phyloP scores from a whole-genome alignment of 768 basidiomycete species.

The Baorangia bicolor region DNA sequence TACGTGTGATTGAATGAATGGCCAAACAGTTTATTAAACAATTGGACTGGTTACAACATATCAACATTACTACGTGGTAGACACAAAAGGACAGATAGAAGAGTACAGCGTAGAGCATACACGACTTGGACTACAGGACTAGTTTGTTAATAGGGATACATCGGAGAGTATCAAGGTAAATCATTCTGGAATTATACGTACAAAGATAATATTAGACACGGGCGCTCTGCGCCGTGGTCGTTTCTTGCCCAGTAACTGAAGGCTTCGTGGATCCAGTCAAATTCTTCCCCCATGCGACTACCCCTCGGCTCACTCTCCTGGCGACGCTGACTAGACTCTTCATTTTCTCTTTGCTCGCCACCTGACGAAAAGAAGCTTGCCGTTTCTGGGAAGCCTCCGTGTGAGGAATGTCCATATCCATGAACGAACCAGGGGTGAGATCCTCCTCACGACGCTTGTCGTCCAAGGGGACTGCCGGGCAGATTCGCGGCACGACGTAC shows the following conservation, averaged over 20 bases:
- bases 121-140: constrained; percentile 9
- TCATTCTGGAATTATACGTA: constrained; percentile 3
- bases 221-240: not conserved
- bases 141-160: constrained; percentile 28
- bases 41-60: constrained; percentile 2
- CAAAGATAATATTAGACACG: constrained; percentile 12
- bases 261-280: constrained; percentile 19
- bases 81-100: constrained; percentile 4
- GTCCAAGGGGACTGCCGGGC: not conserved
- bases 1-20: not conserved
- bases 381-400: constrained; percentile 6
- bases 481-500: not conserved
- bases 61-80: constrained; percentile 9
- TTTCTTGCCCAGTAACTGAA: not conserved
- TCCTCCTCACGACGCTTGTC: not conserved
- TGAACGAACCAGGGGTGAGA: constrained; percentile 25
- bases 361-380: constrained; percentile 12
- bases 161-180: not conserved
- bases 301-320: constrained; percentile 26
- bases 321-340: constrained; percentile 23
- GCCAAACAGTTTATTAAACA: no score
- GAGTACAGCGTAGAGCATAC: constrained; percentile 14
- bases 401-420: constrained; percentile 33
- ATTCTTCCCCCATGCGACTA: constrained; percentile 32
- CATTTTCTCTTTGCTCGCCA: constrained; percentile 15